phyloP scores from a whole-genome alignment of 2,329 filamentous ascomycete species.

The Exophiala sideris region DNA sequence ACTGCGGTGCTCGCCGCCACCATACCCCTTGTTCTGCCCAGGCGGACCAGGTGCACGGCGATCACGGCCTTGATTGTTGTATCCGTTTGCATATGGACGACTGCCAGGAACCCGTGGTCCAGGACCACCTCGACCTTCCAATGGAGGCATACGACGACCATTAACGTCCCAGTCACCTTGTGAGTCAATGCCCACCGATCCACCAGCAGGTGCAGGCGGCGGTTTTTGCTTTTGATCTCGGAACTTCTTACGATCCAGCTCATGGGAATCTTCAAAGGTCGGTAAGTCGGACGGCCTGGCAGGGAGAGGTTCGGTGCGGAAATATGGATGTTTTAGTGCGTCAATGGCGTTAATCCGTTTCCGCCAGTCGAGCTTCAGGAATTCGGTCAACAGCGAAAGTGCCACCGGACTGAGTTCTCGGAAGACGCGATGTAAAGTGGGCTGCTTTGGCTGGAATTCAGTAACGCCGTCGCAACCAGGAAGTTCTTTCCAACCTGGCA shows the following conservation, averaged over 20 bases:
- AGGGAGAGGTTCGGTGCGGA: constrained; percentile 73
- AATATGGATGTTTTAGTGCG: constrained; percentile 88
- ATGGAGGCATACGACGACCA: constrained; percentile 34
- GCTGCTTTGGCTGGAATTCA: constrained; percentile 56
- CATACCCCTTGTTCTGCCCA: constrained; percentile 21
- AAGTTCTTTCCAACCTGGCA: constrained; percentile 84
- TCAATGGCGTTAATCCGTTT: constrained; percentile 89
- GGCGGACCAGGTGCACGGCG: constrained; percentile 11
- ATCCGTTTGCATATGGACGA: constrained; percentile 30
- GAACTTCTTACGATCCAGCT: constrained; percentile 89
- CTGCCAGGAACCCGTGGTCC: constrained; percentile 38
- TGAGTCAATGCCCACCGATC: constrained; percentile 73
- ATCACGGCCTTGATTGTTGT: constrained; percentile 14
- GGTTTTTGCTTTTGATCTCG: constrained; percentile 79
- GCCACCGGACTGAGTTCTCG: constrained; percentile 68
- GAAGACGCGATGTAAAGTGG: constrained; percentile 72
- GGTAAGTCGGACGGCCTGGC: constrained; percentile 84
- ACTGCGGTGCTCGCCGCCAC: constrained; percentile 18
- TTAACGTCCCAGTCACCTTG: constrained; percentile 55
- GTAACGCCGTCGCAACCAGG: constrained; percentile 76
- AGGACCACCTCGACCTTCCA: constrained; percentile 31
- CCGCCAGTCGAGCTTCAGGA: constrained; percentile 85
- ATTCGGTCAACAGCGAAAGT: constrained; percentile 73
- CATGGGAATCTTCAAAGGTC: constrained; percentile 88
- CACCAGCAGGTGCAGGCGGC: constrained; percentile 87